Conservation (phyloP, 768 basidiomycete genomes). For the Melanogaster broomeanus region DNA sequence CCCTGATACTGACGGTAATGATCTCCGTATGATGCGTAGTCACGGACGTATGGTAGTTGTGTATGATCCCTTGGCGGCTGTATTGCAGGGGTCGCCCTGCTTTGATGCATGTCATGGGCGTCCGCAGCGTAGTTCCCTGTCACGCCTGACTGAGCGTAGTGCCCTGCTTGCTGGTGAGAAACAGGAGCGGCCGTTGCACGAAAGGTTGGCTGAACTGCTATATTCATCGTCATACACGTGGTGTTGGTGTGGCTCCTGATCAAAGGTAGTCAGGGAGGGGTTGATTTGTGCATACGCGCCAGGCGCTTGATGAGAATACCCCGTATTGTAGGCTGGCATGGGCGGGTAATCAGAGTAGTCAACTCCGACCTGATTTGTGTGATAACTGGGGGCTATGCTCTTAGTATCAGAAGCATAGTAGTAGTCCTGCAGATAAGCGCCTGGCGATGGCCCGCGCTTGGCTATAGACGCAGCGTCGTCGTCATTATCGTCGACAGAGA, state of each 20-base stretch:
- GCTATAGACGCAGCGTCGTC: slow-evolving; percentile 56
- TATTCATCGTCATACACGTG: slow-evolving; percentile 69
- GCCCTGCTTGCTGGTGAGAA: slow-evolving; percentile 39
- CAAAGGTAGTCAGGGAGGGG: slow-evolving; percentile 56
- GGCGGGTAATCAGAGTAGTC: slow-evolving; percentile 56
- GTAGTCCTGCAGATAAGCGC: slow-evolving; percentile 55
- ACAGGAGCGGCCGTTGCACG: slow-evolving; percentile 61
- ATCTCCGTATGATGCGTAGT: slow-evolving; percentile 31
- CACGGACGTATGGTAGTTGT: slow-evolving; percentile 25
- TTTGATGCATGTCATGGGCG: slow-evolving; percentile 57
- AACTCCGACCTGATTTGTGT: slow-evolving; percentile 41
- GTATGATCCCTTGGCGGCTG: slow-evolving; percentile 32
- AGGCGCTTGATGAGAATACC: slow-evolving; percentile 60
- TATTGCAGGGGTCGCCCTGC: slow-evolving; percentile 41
- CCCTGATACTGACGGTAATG: slow-evolving; percentile 30
- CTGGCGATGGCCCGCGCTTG: slow-evolving; percentile 56
- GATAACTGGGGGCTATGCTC: slow-evolving; percentile 37
- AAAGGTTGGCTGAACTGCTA: slow-evolving; percentile 62
- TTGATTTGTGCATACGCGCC: slow-evolving; percentile 57
- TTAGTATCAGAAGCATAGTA: slow-evolving; percentile 54
- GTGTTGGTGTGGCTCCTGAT: slow-evolving; percentile 49
- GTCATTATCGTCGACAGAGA: slow-evolving; percentile 78
- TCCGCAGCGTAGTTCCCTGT: slow-evolving; percentile 41
- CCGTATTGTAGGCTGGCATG: slow-evolving; percentile 73
- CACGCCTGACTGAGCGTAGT: slow-evolving; percentile 16